Conservation (phyloP, 2,329 filamentous ascomycete genomes). For the Hypoxylon sp. region DNA sequence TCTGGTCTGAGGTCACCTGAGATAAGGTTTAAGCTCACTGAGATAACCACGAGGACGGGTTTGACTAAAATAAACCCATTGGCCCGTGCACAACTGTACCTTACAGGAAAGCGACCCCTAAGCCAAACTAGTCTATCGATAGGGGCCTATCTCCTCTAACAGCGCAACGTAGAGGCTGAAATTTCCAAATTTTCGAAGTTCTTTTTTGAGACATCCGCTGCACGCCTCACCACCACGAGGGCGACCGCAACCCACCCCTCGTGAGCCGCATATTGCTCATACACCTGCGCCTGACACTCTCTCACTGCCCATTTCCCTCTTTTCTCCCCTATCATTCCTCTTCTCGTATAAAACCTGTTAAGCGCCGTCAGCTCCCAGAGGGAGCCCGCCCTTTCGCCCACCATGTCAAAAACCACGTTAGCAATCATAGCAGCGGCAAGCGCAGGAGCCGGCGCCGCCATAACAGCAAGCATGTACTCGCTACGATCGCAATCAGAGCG, state of each 20-base stretch:
- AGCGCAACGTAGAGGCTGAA: constrained; percentile 44
- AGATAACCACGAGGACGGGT: constrained; percentile 38
- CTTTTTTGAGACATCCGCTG: constrained; percentile 42
- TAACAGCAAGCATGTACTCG: constrained; percentile 77
- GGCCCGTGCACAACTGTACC: constrained; percentile 35
- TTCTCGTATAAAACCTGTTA: constrained; percentile 43
- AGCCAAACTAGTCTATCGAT: constrained; percentile 5
- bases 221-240: constrained; percentile 51
- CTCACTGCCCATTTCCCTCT: constrained; percentile 19
- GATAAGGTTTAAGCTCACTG: too few relatives aligned
- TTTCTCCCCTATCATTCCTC: constrained; percentile 1
- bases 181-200: constrained; percentile 36
- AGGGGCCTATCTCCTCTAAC: constrained; percentile 17
- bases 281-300: constrained; percentile 46
- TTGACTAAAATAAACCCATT: constrained; percentile 30
- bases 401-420: constrained; percentile 83
- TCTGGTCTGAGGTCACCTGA: too few relatives aligned
- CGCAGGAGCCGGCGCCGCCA: constrained; percentile 80
- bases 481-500: constrained; percentile 60
- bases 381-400: constrained; percentile 48
- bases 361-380: constrained; percentile 32
- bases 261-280: constrained; percentile 50
- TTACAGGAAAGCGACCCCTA: constrained; percentile 25
- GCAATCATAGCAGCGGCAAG: constrained; percentile 81
- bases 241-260: constrained; percentile 43